Base-by-base conservation (phyloP, 2,329 filamentous ascomycete species). In the Fusarium sublunatum region DNA sequence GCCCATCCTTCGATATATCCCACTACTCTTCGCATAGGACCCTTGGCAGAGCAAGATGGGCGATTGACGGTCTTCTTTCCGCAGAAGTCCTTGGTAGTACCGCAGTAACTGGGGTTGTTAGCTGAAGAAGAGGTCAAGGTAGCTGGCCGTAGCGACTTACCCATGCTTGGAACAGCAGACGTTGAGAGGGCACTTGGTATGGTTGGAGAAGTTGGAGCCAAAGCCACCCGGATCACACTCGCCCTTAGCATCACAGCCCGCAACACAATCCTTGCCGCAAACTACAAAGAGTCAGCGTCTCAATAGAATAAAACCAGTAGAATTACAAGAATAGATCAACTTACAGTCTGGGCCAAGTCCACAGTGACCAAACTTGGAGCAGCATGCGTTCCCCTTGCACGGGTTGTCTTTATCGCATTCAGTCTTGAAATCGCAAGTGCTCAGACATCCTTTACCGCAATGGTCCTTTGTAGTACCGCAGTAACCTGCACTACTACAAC, bases 81-180 rank as follows among this genome's bases (percentile, higher is more conserved):
- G 25, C 24, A 47, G 32, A 47, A 47, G 2, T 47, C 44, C n/a
- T 47, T 47, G 5, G 44, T 47, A 29, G 15, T 47, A 11, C 44
- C 11, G 7, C 44, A 47, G 44, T 47, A 45, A 7, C 29, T 32
- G 11, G 9, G 6, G 8, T 32, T 32, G 10, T 32, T 32, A 32
- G 29, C 11, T 11, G 6, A 32, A 10, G 11, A 32, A 32, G 26
- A 28, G 26, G 11, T 12, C 29, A 32, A 12, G 9, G 2, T 10
- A 6, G 29, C 8, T 32, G 29, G 29, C 29, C 11, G 29, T 32
- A 32, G 6, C 29, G 29, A 32, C 29, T 32, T 32, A 12, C 29
- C 77, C 74, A 22, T 53, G 74, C 11, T 72, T 50, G 19, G 58
- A 69, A 40, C 76, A 78, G 65, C 77, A 79, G 1, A 77, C 76